Evolutionary conservation across 805 yeast species (phyloP), one percentile per base, ranked within the genome.

Genomic region (Priceomyces melissophilus): DNA sequence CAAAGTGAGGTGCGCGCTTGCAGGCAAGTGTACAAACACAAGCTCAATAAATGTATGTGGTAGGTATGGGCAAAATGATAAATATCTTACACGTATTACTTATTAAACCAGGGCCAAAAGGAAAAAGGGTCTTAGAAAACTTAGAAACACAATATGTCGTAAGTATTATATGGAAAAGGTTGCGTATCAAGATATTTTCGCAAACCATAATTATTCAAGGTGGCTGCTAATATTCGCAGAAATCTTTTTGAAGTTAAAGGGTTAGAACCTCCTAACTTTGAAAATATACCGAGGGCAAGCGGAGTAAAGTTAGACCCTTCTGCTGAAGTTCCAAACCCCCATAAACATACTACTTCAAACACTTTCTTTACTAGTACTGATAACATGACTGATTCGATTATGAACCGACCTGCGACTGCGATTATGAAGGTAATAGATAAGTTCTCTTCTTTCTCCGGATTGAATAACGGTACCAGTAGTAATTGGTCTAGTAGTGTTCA

Each of bases 361-460:
- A 25, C 45, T 6, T 43, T 37, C 31, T 32, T 39, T 10, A 17
- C 30, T 13, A 48, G 44, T 35, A 40, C 44, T 17, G 52, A 46
- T 34, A 44, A 39, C 32, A 12, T 38, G 10, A 32, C 43, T 10
- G 48, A 48, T 3, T 34, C 47, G 3, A 42, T 45, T 32, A 30
- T 49, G 23, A 32, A 44, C 14, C 46, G 61, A 15, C 60, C 61
- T 2, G 40, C 53, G 6, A 55, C 61, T 0, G 61, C 61, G 3
- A 33, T 58, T 30, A 49, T 46, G 29, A 49, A 44, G 35, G 55
- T 50, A 5, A 38, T 52, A 13, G 61, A 55, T 27, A 54, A 48
- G 39, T 46, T 52, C 17, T 40, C 44, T 5, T 13, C 38, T 10
- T 13, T 49, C n/a, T 43, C 48, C 15, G 42, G 44, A 10, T 39